These are phyloP conservation scores for Papilionanthe hybrid DNA, from an alignment of 116 monocot species.

Conservation along the genomic window DNA sequence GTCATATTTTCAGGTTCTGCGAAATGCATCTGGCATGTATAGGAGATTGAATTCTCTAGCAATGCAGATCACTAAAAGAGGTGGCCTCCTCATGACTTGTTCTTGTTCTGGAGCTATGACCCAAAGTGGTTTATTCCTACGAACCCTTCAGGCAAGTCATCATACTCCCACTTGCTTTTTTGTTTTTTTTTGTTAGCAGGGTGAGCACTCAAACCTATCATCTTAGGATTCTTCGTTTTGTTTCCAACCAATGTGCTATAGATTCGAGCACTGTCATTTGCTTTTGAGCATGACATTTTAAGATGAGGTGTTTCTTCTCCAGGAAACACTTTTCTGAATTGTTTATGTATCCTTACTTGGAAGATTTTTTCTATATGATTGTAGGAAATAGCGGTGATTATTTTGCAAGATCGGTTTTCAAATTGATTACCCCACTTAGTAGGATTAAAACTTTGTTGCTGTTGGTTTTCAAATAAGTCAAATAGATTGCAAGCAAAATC, in stretches of 20 bases:
- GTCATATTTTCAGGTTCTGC: slow-evolving; percentile 49
- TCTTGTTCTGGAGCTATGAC: slow-evolving; percentile 98
- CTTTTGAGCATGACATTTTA: neutral
- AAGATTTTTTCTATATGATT: neutral
- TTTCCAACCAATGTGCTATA: too few species aligned
- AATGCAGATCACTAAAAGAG: slow-evolving; percentile 80
- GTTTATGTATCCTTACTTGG: neutral
- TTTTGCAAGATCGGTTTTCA: too few species aligned
- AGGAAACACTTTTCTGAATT: neutral
- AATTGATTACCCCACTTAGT: too few species aligned
- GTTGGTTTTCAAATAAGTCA: too few species aligned
- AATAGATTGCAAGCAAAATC: too few species aligned
- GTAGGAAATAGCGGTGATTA: too few species aligned
- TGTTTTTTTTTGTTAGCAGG: too few species aligned
- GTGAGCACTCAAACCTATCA: too few species aligned
- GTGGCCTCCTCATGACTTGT: slow-evolving; percentile 95
- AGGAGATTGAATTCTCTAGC: slow-evolving; percentile 88
- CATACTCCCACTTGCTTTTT: neutral
- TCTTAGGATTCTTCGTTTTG: too few species aligned
- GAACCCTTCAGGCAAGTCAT: slow-evolving; percentile 68
- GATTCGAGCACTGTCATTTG: neutral
- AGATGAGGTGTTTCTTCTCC: neutral
- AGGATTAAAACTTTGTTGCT: too few species aligned
- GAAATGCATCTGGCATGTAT: slow-evolving; percentile 91
- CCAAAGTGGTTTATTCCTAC: slow-evolving; percentile 76